Percentiles rank a stretch among this genome's conserved stretches.
phyloP scores from a whole-genome alignment of 208 protist species.

The Naegleria lovaniensis region DNA sequence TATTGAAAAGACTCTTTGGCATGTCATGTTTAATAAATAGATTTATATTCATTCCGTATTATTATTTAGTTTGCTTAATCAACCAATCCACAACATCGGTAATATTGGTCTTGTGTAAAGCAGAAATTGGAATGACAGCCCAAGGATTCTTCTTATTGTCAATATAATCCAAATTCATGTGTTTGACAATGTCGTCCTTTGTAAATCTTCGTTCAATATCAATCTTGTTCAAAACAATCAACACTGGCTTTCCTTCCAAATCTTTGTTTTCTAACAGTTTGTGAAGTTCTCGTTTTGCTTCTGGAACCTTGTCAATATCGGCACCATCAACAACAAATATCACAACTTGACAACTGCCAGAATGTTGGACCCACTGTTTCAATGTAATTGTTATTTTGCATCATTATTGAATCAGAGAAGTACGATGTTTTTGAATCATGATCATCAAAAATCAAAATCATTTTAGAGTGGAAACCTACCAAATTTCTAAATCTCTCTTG shows the following conservation, averaged over 20 bases:
- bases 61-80: constrained; percentile 48
- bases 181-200: constrained; percentile 63
- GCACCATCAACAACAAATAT: constrained; percentile 63
- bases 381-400: no score
- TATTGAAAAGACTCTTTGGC: no score
- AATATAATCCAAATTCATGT: constrained; percentile 55
- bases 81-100: constrained; percentile 70
- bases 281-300: constrained; percentile 58
- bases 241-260: constrained; percentile 54
- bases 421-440: no score
- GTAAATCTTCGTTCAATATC: constrained; percentile 66
- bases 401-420: neutral
- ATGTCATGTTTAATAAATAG: no score
- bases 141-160: constrained; percentile 50
- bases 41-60: no score
- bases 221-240: constrained; percentile 73
- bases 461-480: neutral
- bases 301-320: constrained; percentile 52
- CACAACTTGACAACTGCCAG: constrained; percentile 60
- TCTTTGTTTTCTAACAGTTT: constrained; percentile 54
- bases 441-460: neutral
- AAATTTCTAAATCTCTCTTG: constrained; percentile 58
- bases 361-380: constrained; percentile 57
- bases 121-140: constrained; percentile 60
- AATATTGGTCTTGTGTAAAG: constrained; percentile 57